phyloP scores from a whole-genome alignment of 805 yeast genomes.

The Barnettozyma sucrosica region DNA sequence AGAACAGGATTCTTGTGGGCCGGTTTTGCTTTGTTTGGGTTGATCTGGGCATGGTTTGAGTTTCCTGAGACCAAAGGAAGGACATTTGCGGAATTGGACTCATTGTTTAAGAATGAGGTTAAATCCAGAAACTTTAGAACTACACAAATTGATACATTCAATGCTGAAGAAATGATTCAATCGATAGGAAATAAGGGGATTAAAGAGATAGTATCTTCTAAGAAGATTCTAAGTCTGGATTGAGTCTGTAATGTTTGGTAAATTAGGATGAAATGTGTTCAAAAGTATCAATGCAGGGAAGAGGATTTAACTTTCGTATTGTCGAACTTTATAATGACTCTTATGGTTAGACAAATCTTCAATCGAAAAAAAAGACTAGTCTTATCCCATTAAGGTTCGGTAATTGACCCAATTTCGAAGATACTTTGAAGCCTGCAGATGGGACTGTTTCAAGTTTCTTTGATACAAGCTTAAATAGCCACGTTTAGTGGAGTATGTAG shows the following conservation, averaged over 20 bases:
- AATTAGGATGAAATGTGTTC: too few relatives aligned
- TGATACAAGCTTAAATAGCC: too few relatives aligned
- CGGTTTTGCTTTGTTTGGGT: slow-evolving; percentile 28
- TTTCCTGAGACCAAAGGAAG: slow-evolving; percentile 53
- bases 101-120: slow-evolving; percentile 34
- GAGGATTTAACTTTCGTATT: too few relatives aligned
- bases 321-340: too few relatives aligned
- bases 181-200: slow-evolving; percentile 18
- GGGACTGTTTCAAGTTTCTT: not conserved
- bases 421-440: not conserved
- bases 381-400: not conserved
- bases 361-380: not conserved
- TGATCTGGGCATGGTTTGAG: slow-evolving; percentile 41
- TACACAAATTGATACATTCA: slow-evolving; percentile 19
- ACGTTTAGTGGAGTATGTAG: not conserved
- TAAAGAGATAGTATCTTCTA: slow-evolving; percentile 11
- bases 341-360: too few relatives aligned
- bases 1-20: slow-evolving; percentile 42
- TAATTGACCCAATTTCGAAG: not conserved
- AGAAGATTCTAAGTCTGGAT: too few relatives aligned
- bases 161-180: slow-evolving; percentile 14
- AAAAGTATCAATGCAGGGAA: too few relatives aligned
- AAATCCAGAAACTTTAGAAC: slow-evolving; percentile 28
- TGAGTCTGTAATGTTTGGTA: too few relatives aligned
- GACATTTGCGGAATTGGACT: slow-evolving; percentile 53